Base-by-base conservation (phyloP, 106 monocot genomes). In the Posidonia australis region DNA sequence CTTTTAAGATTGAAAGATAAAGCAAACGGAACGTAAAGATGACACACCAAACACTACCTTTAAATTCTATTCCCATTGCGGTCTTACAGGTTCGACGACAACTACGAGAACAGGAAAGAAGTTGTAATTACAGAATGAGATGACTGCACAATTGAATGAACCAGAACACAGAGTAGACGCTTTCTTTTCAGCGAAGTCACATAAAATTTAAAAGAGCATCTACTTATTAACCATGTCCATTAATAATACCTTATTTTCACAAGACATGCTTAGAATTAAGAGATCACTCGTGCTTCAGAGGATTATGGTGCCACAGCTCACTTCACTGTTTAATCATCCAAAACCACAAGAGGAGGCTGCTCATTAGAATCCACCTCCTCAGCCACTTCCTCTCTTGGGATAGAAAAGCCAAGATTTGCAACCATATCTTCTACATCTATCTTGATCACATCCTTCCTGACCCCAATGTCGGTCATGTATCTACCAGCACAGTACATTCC, bases 401-500 rank as follows among this genome's bases (percentile, higher is more conserved):
- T 20, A 10, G 25, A 13, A 31, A 54, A 76, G 26, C 77, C 79
- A 16, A 82, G 60, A 60, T 70, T 79, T 9, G 74, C 45, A 13
- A 79, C 71, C 58, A 91, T 77, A 46, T 86, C 82, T 74, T 87
- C 90, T 10, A 98, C 96, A 0, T 74, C 68, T 45, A 90, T 65
- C 78, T 98, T 91, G 49, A 83, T 70, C 13, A 91, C 85, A 77
- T 98, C 96, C 70, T 83, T 87, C 46, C 96, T 87, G 13, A 98
- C 96, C 10, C 96, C 96, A 14, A 98, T 76, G 49, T 91, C 96
- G 12, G 90, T 91, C 29, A 81, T 74, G 56, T 98, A 98, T 75
- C 96, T 77, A 1, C 90, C 85, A 0, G 79, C 87, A 66, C 90
- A 87, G 51, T 98, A 98, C 84, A 91, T 85, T 2, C 90, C 90